Percentiles rank a stretch among this genome's conserved stretches.
Evolutionary conservation across 1,284 basidiomycete genomes (phyloP).

Genomic region (Cryptococcus depauperatus): DNA sequence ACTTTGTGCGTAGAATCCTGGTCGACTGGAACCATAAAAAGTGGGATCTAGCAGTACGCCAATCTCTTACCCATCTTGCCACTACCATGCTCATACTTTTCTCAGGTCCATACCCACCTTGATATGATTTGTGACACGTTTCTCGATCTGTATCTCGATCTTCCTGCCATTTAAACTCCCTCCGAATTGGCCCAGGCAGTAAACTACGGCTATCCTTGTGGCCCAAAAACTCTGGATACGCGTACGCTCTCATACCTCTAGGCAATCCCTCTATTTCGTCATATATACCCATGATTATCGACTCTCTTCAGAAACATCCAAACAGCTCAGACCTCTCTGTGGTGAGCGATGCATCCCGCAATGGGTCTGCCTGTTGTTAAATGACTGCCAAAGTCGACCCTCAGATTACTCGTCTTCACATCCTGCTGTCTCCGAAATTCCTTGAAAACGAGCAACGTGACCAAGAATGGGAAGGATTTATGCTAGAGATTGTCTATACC

Average conservation of each 20-base stretch:
- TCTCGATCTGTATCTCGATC: constrained; percentile 28
- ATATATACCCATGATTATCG: constrained; percentile 16
- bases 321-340: background rate
- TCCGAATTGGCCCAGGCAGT: too few relatives aligned
- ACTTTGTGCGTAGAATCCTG: constrained; percentile 23
- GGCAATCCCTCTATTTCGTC: constrained; percentile 7
- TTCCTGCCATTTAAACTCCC: constrained; percentile 14
- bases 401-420: constrained; percentile 22
- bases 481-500: constrained; percentile 31
- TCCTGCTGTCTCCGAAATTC: constrained; percentile 20
- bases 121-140: constrained; percentile 24
- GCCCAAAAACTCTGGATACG: too few relatives aligned
- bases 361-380: constrained; percentile 5
- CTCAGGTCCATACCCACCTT: constrained; percentile 14
- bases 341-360: background rate
- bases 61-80: background rate
- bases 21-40: constrained; percentile 15
- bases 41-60: constrained; percentile 20
- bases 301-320: background rate
- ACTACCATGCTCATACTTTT: background rate
- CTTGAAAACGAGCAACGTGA: constrained; percentile 14
- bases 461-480: constrained; percentile 23
- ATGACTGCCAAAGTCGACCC: constrained; percentile 14
- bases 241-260: background rate
- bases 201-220: too few relatives aligned